Evolutionary conservation across 78 protist genomes (phyloP).

Genomic region (Dictyostelium discoideum): DNA sequence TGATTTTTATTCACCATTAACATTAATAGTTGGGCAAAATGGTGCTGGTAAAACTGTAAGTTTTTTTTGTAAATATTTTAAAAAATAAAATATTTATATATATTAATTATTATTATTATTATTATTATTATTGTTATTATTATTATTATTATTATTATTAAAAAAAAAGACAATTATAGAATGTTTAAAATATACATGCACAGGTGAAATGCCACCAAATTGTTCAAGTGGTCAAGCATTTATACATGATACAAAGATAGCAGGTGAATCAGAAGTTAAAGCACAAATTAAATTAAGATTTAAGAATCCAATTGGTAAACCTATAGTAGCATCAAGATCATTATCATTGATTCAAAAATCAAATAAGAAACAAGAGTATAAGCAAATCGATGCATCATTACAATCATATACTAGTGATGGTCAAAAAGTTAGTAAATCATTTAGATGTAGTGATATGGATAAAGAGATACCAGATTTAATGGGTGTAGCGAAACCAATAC

Average conservation of each 20-base stretch:
- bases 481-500: slow-evolving; percentile 96
- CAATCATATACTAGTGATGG: slow-evolving; percentile 63
- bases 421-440: slow-evolving; percentile 65
- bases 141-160: not conserved
- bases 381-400: slow-evolving; percentile 51
- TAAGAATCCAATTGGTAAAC: slow-evolving; percentile 75
- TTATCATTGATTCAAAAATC: slow-evolving; percentile 31
- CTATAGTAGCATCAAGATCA: slow-evolving; percentile 63
- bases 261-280: slow-evolving; percentile 87
- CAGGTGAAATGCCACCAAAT: slow-evolving; percentile 98
- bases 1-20: slow-evolving; percentile 93
- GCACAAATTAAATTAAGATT: slow-evolving; percentile 96
- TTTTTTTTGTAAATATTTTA: too few species aligned
- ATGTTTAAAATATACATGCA: slow-evolving; percentile 89
- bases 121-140: not conserved
- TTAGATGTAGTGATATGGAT: slow-evolving; percentile 91
- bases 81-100: not conserved
- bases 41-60: slow-evolving; percentile 99
- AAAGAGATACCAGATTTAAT: slow-evolving; percentile 83
- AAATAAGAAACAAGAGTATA: slow-evolving; percentile 53
- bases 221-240: slow-evolving; percentile 89
- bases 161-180: slow-evolving; percentile 96
- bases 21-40: slow-evolving; percentile 97
- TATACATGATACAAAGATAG: slow-evolving; percentile 93
- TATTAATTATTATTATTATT: not conserved